Evolutionary conservation across 768 basidiomycete species (phyloP), one percentile per base, ranked within the genome.

Genomic region (Fomitopsis pulvina): DNA sequence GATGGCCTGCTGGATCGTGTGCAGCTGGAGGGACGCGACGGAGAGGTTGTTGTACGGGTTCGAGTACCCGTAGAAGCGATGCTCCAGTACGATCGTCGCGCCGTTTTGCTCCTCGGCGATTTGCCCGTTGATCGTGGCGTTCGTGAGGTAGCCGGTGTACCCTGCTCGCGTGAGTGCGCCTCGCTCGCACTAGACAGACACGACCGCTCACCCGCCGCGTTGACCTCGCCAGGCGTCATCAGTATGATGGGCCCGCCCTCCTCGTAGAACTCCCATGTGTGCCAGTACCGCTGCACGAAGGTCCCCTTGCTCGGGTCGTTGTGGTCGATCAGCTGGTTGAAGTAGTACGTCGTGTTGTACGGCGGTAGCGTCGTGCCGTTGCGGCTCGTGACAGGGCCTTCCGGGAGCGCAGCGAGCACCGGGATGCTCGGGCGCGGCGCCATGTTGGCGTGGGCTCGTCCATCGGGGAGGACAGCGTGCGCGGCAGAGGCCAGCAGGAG

Each of bases 211-310:
- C 73, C 45, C 67, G 61, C 73, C 6, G 81, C 82, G 57, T 81
- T 76, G 14, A 45, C 58, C 65, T 87, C 85, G 29, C 86, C 84
- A 0, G 85, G 85, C 3, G 83, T 87, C 60, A 74, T 70, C 14
- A 85, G 59, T 44, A 86, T 71, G 41, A 86, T 77, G 1, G 83
- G 81, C 4, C 83, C 82, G 68, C 66, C 60, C 54, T 22, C 28
- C 62, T 81, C 69, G 55, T 87, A 87, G 57, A 71, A 84, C 62
- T 87, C 80, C 63, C 71, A 83, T 26, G 79, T 79, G 52, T 78
- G 71, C 83, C 83, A 87, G 64, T 75, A 87, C 29, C 86, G 76
- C 65, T 87, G 86, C 60, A 79, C 71, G 66, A 89, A 89, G n/a
- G 84, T 87, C 18, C 86, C 86, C 20, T 78, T 66, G 24, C 71